Evolutionary conservation across 176 grass and related monocot genomes (phyloP).

Genomic region (Musa acuminata): DNA sequence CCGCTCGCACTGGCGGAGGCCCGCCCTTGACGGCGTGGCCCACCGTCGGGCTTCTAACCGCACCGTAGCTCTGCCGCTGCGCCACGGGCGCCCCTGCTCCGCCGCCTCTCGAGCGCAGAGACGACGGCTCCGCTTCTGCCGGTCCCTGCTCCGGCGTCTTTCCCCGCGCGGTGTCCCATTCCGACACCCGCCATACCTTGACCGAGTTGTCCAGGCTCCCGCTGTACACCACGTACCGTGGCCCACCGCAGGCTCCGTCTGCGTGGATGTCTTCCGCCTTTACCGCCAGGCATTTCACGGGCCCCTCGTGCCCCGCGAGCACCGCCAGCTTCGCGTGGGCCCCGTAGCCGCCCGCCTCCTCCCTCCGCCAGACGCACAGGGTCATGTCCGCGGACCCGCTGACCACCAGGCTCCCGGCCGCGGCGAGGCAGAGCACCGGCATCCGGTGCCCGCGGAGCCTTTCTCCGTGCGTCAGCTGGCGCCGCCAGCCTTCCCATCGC

Average conservation of each 20-base stretch:
- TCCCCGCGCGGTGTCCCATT: not conserved
- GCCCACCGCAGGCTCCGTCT: not conserved
- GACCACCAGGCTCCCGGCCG: not conserved
- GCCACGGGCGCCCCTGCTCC: not conserved
- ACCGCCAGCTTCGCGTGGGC: conserved; percentile 6
- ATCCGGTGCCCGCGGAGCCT: conserved; percentile 6
- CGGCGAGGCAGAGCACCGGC: conserved; percentile 8
- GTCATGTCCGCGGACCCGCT: conserved; percentile 14
- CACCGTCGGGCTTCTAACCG: too few relatives aligned
- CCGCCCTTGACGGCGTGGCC: too few relatives aligned
- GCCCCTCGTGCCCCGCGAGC: conserved; percentile 11
- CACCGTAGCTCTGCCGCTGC: not conserved
- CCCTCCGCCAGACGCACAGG: conserved; percentile 11
- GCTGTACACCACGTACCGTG: conserved; percentile 6
- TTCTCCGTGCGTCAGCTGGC: not conserved
- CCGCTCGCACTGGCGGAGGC: not conserved
- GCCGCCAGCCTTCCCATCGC: conserved; percentile 2
- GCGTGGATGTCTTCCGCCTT: not conserved
- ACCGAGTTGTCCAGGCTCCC: conserved; percentile 18
- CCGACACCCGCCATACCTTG: conserved; percentile 11
- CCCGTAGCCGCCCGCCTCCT: not conserved
- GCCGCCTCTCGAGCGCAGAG: not conserved
- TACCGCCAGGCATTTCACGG: conserved; percentile 7
- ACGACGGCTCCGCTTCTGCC: not conserved
- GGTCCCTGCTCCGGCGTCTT: not conserved